Conservation (phyloP, 805 yeast genomes). For the Lipomyces chichibuensis region DNA sequence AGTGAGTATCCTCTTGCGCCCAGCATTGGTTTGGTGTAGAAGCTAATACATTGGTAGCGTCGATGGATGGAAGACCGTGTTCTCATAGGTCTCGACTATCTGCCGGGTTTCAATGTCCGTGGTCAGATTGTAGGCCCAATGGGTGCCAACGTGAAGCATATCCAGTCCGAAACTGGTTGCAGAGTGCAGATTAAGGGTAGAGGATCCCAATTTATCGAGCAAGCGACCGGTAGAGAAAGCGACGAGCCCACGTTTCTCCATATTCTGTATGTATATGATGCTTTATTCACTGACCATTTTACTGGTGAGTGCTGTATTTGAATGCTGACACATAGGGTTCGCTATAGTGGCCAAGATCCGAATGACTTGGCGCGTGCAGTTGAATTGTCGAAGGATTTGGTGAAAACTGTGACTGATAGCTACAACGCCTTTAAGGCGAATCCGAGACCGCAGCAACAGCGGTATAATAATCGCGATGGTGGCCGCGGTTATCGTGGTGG, state of each 20-base stretch:
- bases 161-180: constrained; percentile 42
- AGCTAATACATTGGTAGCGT: constrained; percentile 7
- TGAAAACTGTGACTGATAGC: constrained; percentile 39
- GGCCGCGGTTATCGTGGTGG: constrained; percentile 12
- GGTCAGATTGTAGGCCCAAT: constrained; percentile 45
- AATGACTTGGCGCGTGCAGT: constrained; percentile 39
- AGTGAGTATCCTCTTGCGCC: constrained; percentile 5
- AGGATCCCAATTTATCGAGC: constrained; percentile 45
- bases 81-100: constrained; percentile 32
- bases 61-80: constrained; percentile 39
- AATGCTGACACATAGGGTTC: constrained; percentile 15
- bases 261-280: constrained; percentile 32
- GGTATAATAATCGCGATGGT: constrained; percentile 26
- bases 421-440: constrained; percentile 28
- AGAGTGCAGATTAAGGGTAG: constrained; percentile 45
- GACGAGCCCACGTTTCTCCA: constrained; percentile 43
- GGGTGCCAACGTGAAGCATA: constrained; percentile 46
- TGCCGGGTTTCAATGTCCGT: constrained; percentile 41
- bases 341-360: constrained; percentile 37
- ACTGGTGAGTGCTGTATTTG: constrained; percentile 6
- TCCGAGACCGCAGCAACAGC: constrained; percentile 20
- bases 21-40: neutral
- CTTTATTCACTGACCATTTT: neutral
- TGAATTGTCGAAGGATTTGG: constrained; percentile 39
- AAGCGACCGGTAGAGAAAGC: constrained; percentile 41